A percentile compares a stretch with the other conserved stretches of the same genome.
Evolutionary conservation across 176 grass and related monocot genomes (phyloP).

Genomic region (Carex parvula): DNA sequence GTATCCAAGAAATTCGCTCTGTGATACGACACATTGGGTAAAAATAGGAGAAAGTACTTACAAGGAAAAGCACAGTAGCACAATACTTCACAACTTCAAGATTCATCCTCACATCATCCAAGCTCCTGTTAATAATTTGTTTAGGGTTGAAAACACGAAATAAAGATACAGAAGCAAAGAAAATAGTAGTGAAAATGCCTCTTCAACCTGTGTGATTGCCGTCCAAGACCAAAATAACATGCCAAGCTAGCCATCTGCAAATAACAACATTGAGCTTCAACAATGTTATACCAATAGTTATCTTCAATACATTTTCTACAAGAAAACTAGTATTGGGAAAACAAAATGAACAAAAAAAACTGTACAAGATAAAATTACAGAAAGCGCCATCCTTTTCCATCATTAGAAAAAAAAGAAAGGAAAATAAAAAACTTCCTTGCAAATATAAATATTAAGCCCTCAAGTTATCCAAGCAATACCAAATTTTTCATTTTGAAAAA

Average conservation of each 20-base stretch:
- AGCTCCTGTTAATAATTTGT: conserved; percentile 48
- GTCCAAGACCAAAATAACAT: conserved; percentile 77
- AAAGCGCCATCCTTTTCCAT: neutral
- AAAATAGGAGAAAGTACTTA: conserved; percentile 33
- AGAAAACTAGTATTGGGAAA: neutral
- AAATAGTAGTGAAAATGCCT: neutral
- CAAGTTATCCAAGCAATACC: neutral
- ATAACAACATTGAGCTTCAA: conserved; percentile 22
- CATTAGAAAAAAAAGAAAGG: neutral
- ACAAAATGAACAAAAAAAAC: neutral
- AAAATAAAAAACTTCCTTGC: neutral
- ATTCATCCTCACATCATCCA: conserved; percentile 98
- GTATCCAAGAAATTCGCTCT: neutral
- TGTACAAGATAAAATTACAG: neutral
- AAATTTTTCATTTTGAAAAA: neutral
- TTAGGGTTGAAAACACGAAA: neutral
- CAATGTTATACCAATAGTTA: neutral
- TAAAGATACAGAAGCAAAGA: conserved; percentile 18
- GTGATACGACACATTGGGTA: neutral
- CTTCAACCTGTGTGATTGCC: conserved; percentile 68
- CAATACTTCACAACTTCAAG: conserved; percentile 90
- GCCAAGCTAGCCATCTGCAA: conserved; percentile 94
- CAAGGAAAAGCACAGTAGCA: conserved; percentile 89
- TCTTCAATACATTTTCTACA: neutral
- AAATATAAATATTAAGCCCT: neutral